Percentiles rank a stretch among this genome's conserved stretches.
phyloP scores from a whole-genome alignment of 2,329 filamentous ascomycete species.

The Botrytis tulipae region DNA sequence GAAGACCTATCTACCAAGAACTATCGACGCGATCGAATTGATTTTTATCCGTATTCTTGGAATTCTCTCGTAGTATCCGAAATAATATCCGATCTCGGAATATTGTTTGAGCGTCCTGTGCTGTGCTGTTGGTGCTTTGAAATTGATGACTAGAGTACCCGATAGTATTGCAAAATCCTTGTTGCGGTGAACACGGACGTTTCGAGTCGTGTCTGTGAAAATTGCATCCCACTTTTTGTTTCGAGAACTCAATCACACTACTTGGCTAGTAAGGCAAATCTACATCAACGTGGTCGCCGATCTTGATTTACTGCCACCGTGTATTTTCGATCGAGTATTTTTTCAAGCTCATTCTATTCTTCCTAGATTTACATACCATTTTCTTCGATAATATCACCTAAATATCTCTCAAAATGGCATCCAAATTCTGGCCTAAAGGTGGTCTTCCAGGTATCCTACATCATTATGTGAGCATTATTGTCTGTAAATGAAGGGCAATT shows the following conservation, averaged over 20 bases:
- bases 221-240: constrained; percentile 13
- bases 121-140: neutral
- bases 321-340: neutral
- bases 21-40: neutral
- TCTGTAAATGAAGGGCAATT: neutral
- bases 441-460: constrained; percentile 38
- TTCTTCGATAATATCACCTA: neutral
- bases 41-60: neutral
- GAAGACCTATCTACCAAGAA: neutral
- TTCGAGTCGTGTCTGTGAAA: neutral
- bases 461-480: constrained; percentile 36
- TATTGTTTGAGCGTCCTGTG: neutral
- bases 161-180: neutral
- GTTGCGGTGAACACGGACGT: neutral
- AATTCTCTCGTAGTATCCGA: neutral
- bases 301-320: neutral
- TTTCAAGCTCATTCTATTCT: neutral
- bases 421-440: constrained; percentile 40
- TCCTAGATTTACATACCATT: neutral
- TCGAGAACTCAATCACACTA: neutral
- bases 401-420: constrained; percentile 47
- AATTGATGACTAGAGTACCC: neutral
- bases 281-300: neutral
- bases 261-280: neutral
- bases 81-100: neutral